Evolutionary conservation across 1,284 basidiomycete species (phyloP), one percentile per base, ranked within the genome.

Genomic region (Trametes polyzona): DNA sequence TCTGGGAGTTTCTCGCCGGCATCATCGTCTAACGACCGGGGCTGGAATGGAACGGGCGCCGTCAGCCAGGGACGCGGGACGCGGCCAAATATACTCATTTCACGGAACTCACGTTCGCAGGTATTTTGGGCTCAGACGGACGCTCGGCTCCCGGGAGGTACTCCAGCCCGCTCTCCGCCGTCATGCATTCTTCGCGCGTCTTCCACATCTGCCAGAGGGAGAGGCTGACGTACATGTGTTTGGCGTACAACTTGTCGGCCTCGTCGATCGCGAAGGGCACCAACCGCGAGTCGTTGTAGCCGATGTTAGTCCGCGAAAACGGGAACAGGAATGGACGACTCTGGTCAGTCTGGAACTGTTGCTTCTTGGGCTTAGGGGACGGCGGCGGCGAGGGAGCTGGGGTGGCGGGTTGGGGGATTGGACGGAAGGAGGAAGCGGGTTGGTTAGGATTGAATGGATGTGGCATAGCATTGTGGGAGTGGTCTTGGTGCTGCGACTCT

Each of bases 281-380:
- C 10, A 93, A 77, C 57, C 84, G 79, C 35, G 77, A 78, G 66
- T 84, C 80, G 59, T 79, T 79, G 44, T 67, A 71, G 40, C 61
- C 64, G 59, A 57, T 63, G 62, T 59, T 73, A 52, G 74, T 80
- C 47, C 78, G 82, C 12, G 94, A 93, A 71, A 97, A 99, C 0
- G 97, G 97, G 70, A 99, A 95, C 55, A 99, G 78, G 71, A 99
- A 99, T 1, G 97, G 97, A 8, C 93, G 83, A 30, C 78, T 88
- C 70, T 97, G 97, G 71, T 99, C 97, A 0, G 97, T 99, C 73
- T 99, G 97, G 73, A 95, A 99, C 70, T 98, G 96, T 70, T 96
- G 95, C 73, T 98, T 98, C 79, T 98, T 98, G 8, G 93, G 94
- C 69, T 96, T 97, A 16, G 87, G 88, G 21, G 89, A 88, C 0